These are phyloP conservation scores for Polygonum aviculare DNA, from an alignment of 148 eudicot species.

Conservation along the genomic window DNA sequence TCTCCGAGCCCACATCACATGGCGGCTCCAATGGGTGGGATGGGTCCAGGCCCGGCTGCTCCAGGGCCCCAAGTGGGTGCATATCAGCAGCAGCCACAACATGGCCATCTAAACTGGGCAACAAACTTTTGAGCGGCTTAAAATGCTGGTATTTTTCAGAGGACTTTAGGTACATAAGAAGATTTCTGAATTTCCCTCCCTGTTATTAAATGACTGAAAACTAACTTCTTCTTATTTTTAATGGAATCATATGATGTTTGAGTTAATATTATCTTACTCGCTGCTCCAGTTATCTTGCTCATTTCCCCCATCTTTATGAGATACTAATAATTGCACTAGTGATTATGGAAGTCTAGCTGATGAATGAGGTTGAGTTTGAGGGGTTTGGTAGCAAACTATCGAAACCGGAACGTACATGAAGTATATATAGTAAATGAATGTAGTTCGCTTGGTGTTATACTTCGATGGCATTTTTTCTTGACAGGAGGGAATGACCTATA, in stretches of 20 bases:
- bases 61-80: constrained; percentile 59
- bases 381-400: no score
- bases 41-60: constrained; percentile 41
- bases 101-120: constrained; percentile 72
- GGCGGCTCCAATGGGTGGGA: constrained; percentile 46
- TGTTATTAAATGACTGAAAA: constrained; percentile 4
- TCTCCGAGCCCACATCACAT: constrained; percentile 63
- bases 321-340: no score
- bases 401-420: no score
- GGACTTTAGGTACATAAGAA: constrained; percentile 6
- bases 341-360: no score
- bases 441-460: no score
- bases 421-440: no score
- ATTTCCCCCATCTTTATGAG: not conserved
- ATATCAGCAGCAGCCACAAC: constrained; percentile 74
- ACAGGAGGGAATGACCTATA: no score
- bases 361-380: no score
- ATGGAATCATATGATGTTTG: constrained; percentile 1
- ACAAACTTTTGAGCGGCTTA: constrained; percentile 40
- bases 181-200: not conserved
- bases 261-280: not conserved
- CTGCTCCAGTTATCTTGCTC: not conserved
- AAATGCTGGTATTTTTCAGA: constrained; percentile 4
- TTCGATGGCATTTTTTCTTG: no score
- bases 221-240: constrained; percentile 3